Percentiles rank a stretch among this genome's conserved stretches.
Conservation (phyloP, 495 filamentous ascomycete genomes). For the Beverwykella pulmonaria region DNA sequence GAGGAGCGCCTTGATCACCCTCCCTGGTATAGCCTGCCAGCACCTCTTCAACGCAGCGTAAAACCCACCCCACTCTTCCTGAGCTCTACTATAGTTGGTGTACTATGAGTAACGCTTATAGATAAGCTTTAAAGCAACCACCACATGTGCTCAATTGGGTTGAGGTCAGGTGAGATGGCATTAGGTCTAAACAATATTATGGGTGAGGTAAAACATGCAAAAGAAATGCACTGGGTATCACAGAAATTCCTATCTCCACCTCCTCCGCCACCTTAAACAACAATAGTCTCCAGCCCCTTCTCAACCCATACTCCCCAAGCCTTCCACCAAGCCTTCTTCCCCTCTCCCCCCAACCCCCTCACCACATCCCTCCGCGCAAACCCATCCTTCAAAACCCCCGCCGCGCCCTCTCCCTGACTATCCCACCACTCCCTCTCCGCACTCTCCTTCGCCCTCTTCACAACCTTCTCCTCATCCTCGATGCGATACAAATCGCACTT, state of each 20-base stretch:
- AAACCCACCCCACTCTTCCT: no score
- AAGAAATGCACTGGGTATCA: neutral
- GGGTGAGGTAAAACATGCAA: no score
- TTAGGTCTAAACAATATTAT: no score
- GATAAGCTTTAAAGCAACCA: no score
- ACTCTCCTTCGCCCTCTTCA: conserved; percentile 71
- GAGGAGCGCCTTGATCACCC: no score
- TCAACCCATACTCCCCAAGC: conserved; percentile 35
- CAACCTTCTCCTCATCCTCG: conserved; percentile 81
- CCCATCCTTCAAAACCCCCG: conserved; percentile 20
- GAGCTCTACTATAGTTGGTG: no score
- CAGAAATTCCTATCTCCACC: neutral
- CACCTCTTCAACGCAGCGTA: no score
- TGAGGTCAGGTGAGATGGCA: no score
- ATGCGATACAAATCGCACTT: conserved; percentile 87
- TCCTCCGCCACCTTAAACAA: conserved; percentile 12
- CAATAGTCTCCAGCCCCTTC: conserved; percentile 35
- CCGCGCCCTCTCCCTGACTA: conserved; percentile 57
- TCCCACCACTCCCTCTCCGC: conserved; percentile 83
- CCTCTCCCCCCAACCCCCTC: conserved; percentile 22
- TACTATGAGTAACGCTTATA: no score
- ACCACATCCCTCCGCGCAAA: conserved; percentile 4
- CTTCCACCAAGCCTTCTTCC: conserved; percentile 3
- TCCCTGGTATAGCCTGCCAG: no score
- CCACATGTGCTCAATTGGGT: no score